Evolutionary conservation across 441 rosid species (phyloP).

Genomic region (Populus hybrid): DNA sequence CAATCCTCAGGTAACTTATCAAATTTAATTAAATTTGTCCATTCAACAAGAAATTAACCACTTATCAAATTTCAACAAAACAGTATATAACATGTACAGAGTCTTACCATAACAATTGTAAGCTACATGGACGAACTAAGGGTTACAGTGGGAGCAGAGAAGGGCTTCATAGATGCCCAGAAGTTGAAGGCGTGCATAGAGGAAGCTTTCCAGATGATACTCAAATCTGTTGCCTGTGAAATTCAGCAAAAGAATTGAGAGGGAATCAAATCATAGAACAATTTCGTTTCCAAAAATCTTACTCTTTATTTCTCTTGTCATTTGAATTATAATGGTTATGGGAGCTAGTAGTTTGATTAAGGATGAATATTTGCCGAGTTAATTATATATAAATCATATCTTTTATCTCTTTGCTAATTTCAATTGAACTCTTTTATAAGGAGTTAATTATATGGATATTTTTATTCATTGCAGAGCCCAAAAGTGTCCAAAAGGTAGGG

Average conservation of each 20-base stretch:
- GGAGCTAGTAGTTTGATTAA: no score
- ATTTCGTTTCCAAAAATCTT: not conserved
- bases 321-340: no score
- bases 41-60: no score
- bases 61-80: no score
- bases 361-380: no score
- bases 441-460: no score
- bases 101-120: not conserved
- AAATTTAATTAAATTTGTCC: not conserved
- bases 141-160: not conserved
- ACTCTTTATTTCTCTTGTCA: not conserved
- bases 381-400: no score
- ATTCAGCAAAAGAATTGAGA: not conserved
- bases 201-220: not conserved
- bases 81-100: not conserved
- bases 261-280: not conserved
- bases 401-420: no score
- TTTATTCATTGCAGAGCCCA: no score
- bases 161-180: not conserved
- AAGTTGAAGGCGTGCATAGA: not conserved
- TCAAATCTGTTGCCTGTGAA: not conserved
- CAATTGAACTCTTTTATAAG: no score
- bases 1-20: constrained; percentile 17
- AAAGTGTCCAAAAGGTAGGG: no score
- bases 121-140: not conserved